Percentiles rank a stretch among this genome's conserved stretches.
Evolutionary conservation across 179 eudicot species (phyloP).

Genomic region (Camellia oleifera): DNA sequence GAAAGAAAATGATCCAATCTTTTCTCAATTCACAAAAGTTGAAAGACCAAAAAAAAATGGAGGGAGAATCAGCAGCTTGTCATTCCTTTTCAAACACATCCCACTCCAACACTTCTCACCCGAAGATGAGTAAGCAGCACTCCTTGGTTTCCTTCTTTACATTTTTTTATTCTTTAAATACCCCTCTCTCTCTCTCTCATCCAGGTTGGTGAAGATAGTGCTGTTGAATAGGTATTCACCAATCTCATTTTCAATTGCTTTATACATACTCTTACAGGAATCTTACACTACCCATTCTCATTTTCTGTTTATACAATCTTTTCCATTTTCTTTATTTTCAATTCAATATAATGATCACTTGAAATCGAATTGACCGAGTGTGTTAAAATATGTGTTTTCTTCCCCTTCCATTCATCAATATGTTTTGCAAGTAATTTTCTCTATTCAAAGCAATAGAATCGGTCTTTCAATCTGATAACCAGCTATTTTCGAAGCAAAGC

Average conservation of each 20-base stretch:
- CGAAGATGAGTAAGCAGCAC: constrained; percentile 32
- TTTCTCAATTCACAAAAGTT: neutral
- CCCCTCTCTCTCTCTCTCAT: constrained; percentile 23
- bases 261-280: constrained; percentile 52
- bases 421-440: neutral
- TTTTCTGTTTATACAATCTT: constrained; percentile 1
- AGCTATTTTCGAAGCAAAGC: constrained; percentile 10
- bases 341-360: neutral
- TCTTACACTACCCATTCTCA: constrained; percentile 23
- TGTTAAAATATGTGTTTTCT: neutral
- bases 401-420: neutral
- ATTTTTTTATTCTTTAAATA: constrained; percentile 34
- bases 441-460: neutral
- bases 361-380: neutral
- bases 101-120: constrained; percentile 20
- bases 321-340: neutral
- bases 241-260: constrained; percentile 47
- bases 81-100: constrained; percentile 42
- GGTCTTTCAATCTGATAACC: neutral
- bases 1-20: constrained; percentile 26
- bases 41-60: constrained; percentile 11
- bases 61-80: constrained; percentile 27
- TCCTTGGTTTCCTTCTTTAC: neutral
- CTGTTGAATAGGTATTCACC: constrained; percentile 42
- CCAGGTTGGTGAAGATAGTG: constrained; percentile 51